Evolutionary conservation across 2,329 filamentous ascomycete genomes (phyloP).

Genomic region (Calonectria pseudoturangicola): DNA sequence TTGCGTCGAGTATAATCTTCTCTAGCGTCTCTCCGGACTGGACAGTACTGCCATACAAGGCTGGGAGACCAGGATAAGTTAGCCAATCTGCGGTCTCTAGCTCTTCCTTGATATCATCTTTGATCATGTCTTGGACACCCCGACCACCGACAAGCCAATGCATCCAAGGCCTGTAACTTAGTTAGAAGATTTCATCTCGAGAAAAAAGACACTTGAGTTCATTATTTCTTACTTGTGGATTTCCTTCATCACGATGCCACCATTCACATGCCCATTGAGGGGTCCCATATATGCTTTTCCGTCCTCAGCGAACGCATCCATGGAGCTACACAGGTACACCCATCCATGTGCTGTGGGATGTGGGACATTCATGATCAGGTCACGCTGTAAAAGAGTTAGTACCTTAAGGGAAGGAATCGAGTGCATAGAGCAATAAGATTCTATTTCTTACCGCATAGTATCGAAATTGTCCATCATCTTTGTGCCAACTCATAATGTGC

Average conservation of each 20-base stretch:
- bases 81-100: slow-evolving; percentile 2
- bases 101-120: background rate
- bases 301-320: slow-evolving; percentile 29
- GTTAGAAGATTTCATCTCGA: background rate
- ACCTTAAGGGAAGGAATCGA: too few species aligned
- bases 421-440: too few species aligned
- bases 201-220: too few species aligned
- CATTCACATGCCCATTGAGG: slow-evolving; percentile 38
- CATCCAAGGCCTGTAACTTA: slow-evolving; percentile 1
- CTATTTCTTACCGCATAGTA: slow-evolving; percentile 14
- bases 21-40: slow-evolving; percentile 15
- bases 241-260: slow-evolving; percentile 34
- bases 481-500: slow-evolving; percentile 17
- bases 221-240: slow-evolving; percentile 24
- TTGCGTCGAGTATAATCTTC: slow-evolving; percentile 1
- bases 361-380: slow-evolving; percentile 26
- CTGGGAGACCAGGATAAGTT: background rate
- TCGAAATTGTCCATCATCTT: slow-evolving; percentile 14
- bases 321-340: slow-evolving; percentile 29
- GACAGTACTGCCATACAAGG: background rate
- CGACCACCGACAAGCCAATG: slow-evolving; percentile 27
- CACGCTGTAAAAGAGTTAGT: background rate
- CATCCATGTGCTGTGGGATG: slow-evolving; percentile 12
- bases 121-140: slow-evolving; percentile 9
- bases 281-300: slow-evolving; percentile 31